Conservation (phyloP, 75 land plant species). For the Sequoiadendron giganteum region DNA sequence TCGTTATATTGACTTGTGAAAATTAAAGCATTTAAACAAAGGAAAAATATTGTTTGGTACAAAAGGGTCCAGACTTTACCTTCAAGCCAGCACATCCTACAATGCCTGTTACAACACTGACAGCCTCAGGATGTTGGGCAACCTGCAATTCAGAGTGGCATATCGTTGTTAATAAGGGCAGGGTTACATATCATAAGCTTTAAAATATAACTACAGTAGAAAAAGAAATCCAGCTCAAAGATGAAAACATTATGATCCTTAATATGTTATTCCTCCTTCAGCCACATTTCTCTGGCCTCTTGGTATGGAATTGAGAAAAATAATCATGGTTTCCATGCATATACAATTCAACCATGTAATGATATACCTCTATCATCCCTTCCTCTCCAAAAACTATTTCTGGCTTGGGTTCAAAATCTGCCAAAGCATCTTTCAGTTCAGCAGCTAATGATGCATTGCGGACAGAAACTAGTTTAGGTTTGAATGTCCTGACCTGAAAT, state of each 20-base stretch:
- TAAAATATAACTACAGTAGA: slow-evolving; percentile 7
- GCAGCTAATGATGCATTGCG: slow-evolving; percentile 52
- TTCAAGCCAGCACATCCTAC: slow-evolving; percentile 97
- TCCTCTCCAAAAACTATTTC: slow-evolving; percentile 90
- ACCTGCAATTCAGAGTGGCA: slow-evolving; percentile 42
- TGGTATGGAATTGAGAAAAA: background rate
- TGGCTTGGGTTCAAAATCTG: slow-evolving; percentile 69
- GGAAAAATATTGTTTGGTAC: background rate
- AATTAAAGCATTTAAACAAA: background rate
- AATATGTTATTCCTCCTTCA: slow-evolving; percentile 1
- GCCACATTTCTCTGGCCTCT: slow-evolving; percentile 4
- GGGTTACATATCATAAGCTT: background rate
- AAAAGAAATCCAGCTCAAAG: background rate
- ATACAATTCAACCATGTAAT: background rate
- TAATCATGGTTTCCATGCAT: background rate
- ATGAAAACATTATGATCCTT: background rate
- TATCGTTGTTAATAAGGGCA: background rate
- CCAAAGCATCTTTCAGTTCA: slow-evolving; percentile 91
- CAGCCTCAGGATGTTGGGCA: slow-evolving; percentile 96
- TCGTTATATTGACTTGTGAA: background rate
- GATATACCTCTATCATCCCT: slow-evolving; percentile 79
- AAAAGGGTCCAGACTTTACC: slow-evolving; percentile 39
- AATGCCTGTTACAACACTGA: slow-evolving; percentile 92
- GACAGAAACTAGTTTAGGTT: slow-evolving; percentile 83
- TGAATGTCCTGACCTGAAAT: slow-evolving; percentile 75